phyloP scores from a whole-genome alignment of 2,329 filamentous ascomycete species.

The Rhinocladiella mackenziei region DNA sequence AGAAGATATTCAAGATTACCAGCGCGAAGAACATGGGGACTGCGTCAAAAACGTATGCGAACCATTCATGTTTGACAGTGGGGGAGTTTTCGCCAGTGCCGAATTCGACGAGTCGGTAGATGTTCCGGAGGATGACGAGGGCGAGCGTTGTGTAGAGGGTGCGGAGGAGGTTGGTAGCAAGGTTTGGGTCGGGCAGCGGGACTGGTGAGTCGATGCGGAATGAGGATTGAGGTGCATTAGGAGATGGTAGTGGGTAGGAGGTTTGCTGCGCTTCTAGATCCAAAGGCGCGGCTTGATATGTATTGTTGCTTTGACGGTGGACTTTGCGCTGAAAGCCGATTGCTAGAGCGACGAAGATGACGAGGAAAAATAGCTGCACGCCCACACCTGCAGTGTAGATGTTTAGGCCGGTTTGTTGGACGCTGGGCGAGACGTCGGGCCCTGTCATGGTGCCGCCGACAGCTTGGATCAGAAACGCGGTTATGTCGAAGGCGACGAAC shows the following conservation, averaged over 20 bases:
- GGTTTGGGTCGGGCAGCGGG: constrained; percentile 1
- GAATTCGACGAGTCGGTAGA: constrained; percentile 59
- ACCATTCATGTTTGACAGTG: constrained; percentile 37
- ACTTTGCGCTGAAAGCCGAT: constrained; percentile 45
- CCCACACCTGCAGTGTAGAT: constrained; percentile 42
- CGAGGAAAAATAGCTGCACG: constrained; percentile 54
- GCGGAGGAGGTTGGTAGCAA: constrained; percentile 36
- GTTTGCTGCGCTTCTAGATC: background rate
- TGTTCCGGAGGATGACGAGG: constrained; percentile 52
- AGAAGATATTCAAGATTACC: constrained; percentile 36
- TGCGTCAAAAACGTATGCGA: constrained; percentile 40
- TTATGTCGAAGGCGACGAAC: constrained; percentile 43
- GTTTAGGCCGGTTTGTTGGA: constrained; percentile 40
- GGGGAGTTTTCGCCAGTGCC: constrained; percentile 48
- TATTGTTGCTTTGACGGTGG: constrained; percentile 14
- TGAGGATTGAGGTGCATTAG: background rate
- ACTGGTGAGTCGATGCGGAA: background rate
- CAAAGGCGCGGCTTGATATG: too few species aligned
- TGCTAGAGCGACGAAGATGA: constrained; percentile 49
- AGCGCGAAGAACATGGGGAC: constrained; percentile 40
- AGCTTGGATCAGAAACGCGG: constrained; percentile 46
- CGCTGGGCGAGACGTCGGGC: constrained; percentile 28
- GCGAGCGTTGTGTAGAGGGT: constrained; percentile 51
- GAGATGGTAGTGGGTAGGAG: background rate
- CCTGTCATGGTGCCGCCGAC: constrained; percentile 39